phyloP scores from a whole-genome alignment of 305 asterid genomes.

The Fraxinus floribunda region DNA sequence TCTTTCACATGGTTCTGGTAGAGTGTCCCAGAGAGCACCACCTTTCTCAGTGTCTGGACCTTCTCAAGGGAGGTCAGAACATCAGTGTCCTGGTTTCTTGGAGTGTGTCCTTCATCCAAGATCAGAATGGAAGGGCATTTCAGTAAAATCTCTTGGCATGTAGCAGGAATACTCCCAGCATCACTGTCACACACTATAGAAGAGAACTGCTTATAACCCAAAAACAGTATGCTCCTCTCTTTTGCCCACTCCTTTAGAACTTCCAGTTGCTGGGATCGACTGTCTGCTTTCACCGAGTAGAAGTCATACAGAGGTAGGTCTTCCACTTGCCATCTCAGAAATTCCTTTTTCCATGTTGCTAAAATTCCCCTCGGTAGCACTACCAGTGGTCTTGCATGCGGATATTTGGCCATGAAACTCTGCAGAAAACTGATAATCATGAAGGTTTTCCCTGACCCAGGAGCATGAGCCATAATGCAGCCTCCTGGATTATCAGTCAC shows the following conservation, averaged over 20 bases:
- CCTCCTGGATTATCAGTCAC: constrained; percentile 92
- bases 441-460: constrained; percentile 96
- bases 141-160: constrained; percentile 69
- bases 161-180: constrained; percentile 40
- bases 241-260: constrained; percentile 73
- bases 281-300: constrained; percentile 88
- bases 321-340: constrained; percentile 90
- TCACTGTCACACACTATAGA: constrained; percentile 69
- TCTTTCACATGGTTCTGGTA: constrained; percentile 95
- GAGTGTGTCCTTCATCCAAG: constrained; percentile 95
- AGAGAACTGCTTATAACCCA: constrained; percentile 91
- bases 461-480: constrained; percentile 96
- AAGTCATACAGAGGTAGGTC: constrained; percentile 71
- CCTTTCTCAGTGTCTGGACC: constrained; percentile 81
- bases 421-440: constrained; percentile 96
- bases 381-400: constrained; percentile 87
- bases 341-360: constrained; percentile 81
- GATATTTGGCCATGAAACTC: constrained; percentile 95
- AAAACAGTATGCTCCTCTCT: constrained; percentile 69
- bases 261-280: constrained; percentile 76
- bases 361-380: constrained; percentile 90
- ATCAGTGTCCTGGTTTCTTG: constrained; percentile 88
- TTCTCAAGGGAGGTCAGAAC: constrained; percentile 86
- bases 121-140: constrained; percentile 73
- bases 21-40: constrained; percentile 94